phyloP scores from a whole-genome alignment of 2,329 filamentous ascomycete species.

The Aspergillus unguis region DNA sequence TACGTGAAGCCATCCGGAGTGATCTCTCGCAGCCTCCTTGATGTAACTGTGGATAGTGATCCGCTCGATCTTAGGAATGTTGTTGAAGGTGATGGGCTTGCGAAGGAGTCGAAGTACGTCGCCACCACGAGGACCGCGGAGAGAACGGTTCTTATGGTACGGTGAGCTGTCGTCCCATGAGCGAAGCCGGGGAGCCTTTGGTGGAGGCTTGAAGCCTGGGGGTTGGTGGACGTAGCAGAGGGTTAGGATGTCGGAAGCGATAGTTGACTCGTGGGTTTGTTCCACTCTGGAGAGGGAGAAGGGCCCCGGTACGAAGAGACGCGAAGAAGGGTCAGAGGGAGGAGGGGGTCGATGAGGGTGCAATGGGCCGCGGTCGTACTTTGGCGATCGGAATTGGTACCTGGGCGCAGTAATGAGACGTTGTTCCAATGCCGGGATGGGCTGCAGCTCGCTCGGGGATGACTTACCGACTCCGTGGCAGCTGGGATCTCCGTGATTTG shows the following conservation, averaged over 20 bases:
- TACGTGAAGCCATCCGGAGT: slow-evolving; percentile 73
- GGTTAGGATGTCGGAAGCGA: slow-evolving; percentile 83
- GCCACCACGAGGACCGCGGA: slow-evolving; percentile 78
- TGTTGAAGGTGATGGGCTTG: slow-evolving; percentile 68
- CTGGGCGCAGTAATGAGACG: slow-evolving; percentile 45
- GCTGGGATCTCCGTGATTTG: slow-evolving; percentile 40
- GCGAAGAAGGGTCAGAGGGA: slow-evolving; percentile 79
- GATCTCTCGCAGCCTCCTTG: slow-evolving; percentile 64
- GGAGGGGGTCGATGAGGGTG: slow-evolving; percentile 90
- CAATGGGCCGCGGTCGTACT: slow-evolving; percentile 89
- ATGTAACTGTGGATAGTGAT: slow-evolving; percentile 77
- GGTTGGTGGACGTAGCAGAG: slow-evolving; percentile 83
- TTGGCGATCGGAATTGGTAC: slow-evolving; percentile 92
- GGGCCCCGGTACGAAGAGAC: slow-evolving; percentile 83
- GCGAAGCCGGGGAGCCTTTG: slow-evolving; percentile 66
- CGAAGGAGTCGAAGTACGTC: slow-evolving; percentile 53
- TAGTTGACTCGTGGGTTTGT: slow-evolving; percentile 84
- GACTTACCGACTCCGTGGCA: slow-evolving; percentile 54
- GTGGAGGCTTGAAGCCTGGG: slow-evolving; percentile 64
- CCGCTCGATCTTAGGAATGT: slow-evolving; percentile 76
- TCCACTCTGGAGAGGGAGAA: slow-evolving; percentile 83
- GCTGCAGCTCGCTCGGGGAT: neutral
- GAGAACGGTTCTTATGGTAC: slow-evolving; percentile 87
- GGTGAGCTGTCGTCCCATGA: slow-evolving; percentile 87
- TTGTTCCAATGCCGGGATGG: neutral